Percentiles rank a stretch among this genome's conserved stretches.
Evolutionary conservation across 2,329 filamentous ascomycete species (phyloP).

Genomic region (Fusarium paranaense): DNA sequence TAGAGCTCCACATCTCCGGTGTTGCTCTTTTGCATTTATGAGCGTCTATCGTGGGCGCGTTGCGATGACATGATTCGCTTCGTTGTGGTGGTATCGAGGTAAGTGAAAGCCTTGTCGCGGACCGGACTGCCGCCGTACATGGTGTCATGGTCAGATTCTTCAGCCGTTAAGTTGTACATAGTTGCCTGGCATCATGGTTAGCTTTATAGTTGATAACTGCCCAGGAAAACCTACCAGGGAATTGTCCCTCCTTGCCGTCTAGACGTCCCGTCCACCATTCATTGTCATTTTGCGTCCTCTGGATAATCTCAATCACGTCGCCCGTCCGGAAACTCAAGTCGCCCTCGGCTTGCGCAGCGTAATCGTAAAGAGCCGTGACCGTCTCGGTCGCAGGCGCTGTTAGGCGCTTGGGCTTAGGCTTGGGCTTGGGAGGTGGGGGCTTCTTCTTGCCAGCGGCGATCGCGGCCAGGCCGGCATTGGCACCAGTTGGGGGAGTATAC

Average conservation of each 20-base stretch:
- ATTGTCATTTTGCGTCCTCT: slow-evolving; percentile 87
- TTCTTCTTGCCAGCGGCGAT: slow-evolving; percentile 71
- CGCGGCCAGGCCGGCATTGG: slow-evolving; percentile 57
- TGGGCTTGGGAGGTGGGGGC: slow-evolving; percentile 73
- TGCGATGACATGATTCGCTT: slow-evolving; percentile 19
- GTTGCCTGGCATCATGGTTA: slow-evolving; percentile 56
- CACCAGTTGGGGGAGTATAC: slow-evolving; percentile 66
- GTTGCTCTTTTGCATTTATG: slow-evolving; percentile 15
- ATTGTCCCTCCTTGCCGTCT: slow-evolving; percentile 86
- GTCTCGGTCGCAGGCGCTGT: slow-evolving; percentile 76
- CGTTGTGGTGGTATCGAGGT: slow-evolving; percentile 24
- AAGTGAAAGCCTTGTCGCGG: slow-evolving; percentile 13
- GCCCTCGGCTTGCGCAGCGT: slow-evolving; percentile 93
- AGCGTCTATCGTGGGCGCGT: slow-evolving; percentile 23
- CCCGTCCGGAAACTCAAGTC: slow-evolving; percentile 91
- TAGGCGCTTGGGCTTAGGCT: slow-evolving; percentile 83
- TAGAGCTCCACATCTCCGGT: slow-evolving; percentile 5
- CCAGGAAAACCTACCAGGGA: slow-evolving; percentile 77
- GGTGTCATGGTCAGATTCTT: slow-evolving; percentile 9
- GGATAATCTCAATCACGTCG: slow-evolving; percentile 89
- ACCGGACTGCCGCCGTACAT: neutral
- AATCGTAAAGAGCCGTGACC: slow-evolving; percentile 94
- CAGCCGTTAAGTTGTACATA: slow-evolving; percentile 57
- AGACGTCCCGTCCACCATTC: slow-evolving; percentile 96
- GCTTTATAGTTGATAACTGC: slow-evolving; percentile 5